Percentiles rank a stretch among this genome's conserved stretches.
These are phyloP conservation scores for Suillus discolor DNA, from an alignment of 768 basidiomycete species.

Conservation along the genomic window DNA sequence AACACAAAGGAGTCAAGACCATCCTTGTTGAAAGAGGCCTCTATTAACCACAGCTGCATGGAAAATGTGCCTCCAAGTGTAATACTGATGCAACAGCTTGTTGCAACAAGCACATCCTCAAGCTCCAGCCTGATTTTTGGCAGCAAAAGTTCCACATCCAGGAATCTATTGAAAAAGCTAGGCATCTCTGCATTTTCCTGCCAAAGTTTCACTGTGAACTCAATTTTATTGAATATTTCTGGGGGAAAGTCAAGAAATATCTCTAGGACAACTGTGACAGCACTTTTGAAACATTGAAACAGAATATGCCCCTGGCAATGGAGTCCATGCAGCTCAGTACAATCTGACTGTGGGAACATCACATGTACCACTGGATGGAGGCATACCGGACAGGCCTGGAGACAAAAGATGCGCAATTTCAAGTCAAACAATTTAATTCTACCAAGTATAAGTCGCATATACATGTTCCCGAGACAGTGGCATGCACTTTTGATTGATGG, in stretches of 20 bases:
- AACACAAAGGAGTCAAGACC: too few species aligned
- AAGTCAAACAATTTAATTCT: too few species aligned
- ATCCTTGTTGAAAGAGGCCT: too few species aligned
- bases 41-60: too few species aligned
- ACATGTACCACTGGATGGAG: too few species aligned
- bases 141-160: conserved; percentile 26
- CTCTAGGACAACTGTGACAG: conserved; percentile 24
- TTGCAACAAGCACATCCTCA: conserved; percentile 31
- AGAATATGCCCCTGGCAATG: conserved; percentile 16
- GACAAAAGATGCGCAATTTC: too few species aligned
- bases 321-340: too few species aligned
- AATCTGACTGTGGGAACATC: too few species aligned
- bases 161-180: conserved; percentile 24
- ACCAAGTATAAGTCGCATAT: too few species aligned
- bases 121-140: conserved; percentile 27
- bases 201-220: conserved; percentile 32
- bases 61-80: not conserved
- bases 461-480: too few species aligned
- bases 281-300: conserved; percentile 22
- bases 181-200: conserved; percentile 30
- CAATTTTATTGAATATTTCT: conserved; percentile 25
- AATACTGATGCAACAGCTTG: conserved; percentile 20
- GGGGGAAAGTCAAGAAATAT: conserved; percentile 33
- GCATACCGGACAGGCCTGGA: too few species aligned
- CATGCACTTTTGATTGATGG: too few species aligned